Percentiles rank a stretch among this genome's conserved stretches.
Evolutionary conservation across 441 rosid genomes (phyloP).

Genomic region (Bocquillonia castaneifolia): DNA sequence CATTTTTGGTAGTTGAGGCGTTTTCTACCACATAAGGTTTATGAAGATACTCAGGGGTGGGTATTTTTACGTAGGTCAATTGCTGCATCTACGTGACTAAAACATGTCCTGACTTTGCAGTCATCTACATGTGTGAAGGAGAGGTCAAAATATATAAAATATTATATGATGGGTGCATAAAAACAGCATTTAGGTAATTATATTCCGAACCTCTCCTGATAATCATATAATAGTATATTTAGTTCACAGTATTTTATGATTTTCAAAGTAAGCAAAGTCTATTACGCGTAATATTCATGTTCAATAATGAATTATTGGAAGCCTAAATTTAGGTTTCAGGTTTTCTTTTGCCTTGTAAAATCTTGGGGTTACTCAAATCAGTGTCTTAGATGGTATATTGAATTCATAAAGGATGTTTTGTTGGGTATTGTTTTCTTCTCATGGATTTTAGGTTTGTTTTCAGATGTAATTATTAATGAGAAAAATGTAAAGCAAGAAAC

Average conservation of each 20-base stretch:
- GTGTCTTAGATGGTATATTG: background rate
- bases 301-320: background rate
- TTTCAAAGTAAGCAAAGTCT: background rate
- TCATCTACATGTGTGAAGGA: background rate
- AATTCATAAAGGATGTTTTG: background rate
- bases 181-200: background rate
- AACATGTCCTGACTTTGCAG: background rate
- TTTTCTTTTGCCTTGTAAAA: conserved; percentile 1
- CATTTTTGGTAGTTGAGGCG: too few species aligned
- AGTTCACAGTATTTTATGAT: background rate
- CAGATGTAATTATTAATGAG: background rate
- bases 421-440: background rate
- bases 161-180: background rate
- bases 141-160: background rate
- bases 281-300: background rate
- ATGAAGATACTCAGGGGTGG: too few species aligned
- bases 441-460: too few species aligned
- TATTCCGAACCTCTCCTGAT: background rate
- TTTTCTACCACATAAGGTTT: too few species aligned
- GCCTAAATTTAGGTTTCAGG: background rate
- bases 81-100: background rate
- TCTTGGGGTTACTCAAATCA: background rate
- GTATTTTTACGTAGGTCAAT: background rate
- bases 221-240: background rate
- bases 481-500: background rate